These are phyloP conservation scores for Talaromyces amestolkiae DNA, from an alignment of 2,329 filamentous ascomycete species.

Conservation along the genomic window DNA sequence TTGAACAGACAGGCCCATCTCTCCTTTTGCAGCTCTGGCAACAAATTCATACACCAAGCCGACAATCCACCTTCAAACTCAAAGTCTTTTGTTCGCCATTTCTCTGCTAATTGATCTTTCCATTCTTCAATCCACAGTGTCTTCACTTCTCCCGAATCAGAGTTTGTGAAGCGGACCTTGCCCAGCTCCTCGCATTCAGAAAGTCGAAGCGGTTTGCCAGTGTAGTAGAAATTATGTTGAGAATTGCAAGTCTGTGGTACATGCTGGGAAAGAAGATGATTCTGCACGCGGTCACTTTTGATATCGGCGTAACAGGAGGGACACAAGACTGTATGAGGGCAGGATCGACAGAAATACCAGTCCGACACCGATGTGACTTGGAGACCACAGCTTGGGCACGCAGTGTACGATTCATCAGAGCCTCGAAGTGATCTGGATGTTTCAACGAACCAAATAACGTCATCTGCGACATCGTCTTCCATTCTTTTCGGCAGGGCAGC, in stretches of 20 bases:
- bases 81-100: not conserved
- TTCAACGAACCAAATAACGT: not conserved
- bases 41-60: not conserved
- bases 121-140: not conserved
- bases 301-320: not conserved
- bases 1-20: not conserved
- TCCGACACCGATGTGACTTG: not conserved
- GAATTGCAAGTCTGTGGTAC: not conserved
- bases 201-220: not conserved
- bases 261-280: not conserved
- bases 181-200: not conserved
- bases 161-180: not conserved
- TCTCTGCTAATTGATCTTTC: not conserved
- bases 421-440: too few relatives aligned
- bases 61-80: not conserved
- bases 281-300: not conserved
- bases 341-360: not conserved
- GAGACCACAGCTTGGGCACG: not conserved
- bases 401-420: not conserved
- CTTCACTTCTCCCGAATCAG: not conserved
- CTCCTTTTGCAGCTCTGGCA: not conserved
- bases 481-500: too few relatives aligned
- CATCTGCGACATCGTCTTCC: not conserved
- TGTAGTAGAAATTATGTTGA: not conserved
- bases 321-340: not conserved